Percentiles rank a stretch among this genome's conserved stretches.
Evolutionary conservation across 225 moss, liverwort and hornwort genomes (phyloP).

Genomic region (Rhytidiadelphus loreus): DNA sequence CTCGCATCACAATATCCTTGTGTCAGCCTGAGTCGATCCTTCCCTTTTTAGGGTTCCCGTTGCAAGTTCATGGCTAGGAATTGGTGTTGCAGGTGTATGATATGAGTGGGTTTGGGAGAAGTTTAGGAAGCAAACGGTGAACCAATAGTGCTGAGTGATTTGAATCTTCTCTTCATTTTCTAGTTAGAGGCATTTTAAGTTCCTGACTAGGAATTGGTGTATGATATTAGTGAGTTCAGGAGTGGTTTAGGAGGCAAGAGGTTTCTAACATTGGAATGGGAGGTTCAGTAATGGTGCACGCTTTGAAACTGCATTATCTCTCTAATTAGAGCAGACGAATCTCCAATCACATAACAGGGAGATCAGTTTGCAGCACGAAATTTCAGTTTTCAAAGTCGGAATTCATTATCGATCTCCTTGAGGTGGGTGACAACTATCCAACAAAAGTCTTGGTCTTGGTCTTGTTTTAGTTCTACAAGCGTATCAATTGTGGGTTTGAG

Average conservation of each 20-base stretch:
- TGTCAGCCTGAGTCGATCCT: not conserved
- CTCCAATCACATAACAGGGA: not conserved
- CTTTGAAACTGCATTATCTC: not conserved
- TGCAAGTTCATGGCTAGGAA: not conserved
- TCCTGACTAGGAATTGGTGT: not conserved
- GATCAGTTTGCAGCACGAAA: not conserved
- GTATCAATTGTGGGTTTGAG: not conserved
- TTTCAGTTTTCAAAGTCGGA: not conserved
- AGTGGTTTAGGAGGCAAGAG: not conserved
- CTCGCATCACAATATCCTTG: slow-evolving; percentile 1
- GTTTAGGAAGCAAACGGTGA: not conserved
- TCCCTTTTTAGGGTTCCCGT: not conserved
- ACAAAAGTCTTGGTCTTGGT: not conserved
- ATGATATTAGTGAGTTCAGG: not conserved
- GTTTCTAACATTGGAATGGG: not conserved
- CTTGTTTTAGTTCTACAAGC: not conserved
- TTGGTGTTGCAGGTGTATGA: not conserved
- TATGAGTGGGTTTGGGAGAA: not conserved
- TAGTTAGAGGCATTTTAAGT: not conserved
- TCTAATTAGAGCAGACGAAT: not conserved
- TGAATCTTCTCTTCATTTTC: not conserved
- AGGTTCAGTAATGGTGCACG: not conserved
- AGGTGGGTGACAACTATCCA: not conserved
- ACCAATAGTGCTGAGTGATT: not conserved
- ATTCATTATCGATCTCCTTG: not conserved